phyloP scores from a whole-genome alignment of 202 grass and related monocot genomes.

The Panicum virgatum region DNA sequence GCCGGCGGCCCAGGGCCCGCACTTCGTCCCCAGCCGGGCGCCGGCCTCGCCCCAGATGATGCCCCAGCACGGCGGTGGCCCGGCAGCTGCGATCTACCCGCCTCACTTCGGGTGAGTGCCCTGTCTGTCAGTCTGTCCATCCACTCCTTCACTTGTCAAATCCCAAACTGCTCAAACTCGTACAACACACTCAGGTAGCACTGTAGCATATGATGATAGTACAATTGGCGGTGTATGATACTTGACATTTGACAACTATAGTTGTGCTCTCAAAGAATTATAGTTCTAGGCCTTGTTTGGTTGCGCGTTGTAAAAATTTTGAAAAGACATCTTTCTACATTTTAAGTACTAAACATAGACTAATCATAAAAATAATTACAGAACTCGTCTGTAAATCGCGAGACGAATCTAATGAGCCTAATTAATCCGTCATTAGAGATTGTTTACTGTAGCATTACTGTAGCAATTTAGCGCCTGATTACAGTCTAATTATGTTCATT shows the following conservation, averaged over 20 bases:
- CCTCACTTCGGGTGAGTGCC: slow-evolving; percentile 50
- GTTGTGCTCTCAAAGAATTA: neutral
- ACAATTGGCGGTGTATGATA: neutral
- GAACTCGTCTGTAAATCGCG: too few relatives aligned
- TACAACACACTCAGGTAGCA: neutral
- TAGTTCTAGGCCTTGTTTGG: too few relatives aligned
- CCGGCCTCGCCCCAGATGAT: slow-evolving; percentile 27
- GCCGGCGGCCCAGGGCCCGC: slow-evolving; percentile 20
- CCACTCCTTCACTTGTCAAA: neutral
- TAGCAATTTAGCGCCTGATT: too few relatives aligned
- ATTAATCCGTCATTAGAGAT: too few relatives aligned
- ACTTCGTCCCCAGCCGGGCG: slow-evolving; percentile 37
- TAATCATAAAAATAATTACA: too few relatives aligned
- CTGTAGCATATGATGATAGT: neutral
- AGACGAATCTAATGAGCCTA: too few relatives aligned
- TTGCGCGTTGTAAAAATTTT: too few relatives aligned
- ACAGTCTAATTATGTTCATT: too few relatives aligned
- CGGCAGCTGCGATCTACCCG: slow-evolving; percentile 47
- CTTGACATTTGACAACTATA: neutral
- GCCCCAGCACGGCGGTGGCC: slow-evolving; percentile 4
- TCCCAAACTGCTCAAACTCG: neutral
- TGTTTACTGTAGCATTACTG: too few relatives aligned
- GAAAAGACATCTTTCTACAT: too few relatives aligned
- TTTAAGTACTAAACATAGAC: too few relatives aligned
- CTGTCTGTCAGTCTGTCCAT: neutral